Base-by-base conservation (phyloP, 2,329 filamentous ascomycete genomes). In the Emericellopsis atlantica region DNA sequence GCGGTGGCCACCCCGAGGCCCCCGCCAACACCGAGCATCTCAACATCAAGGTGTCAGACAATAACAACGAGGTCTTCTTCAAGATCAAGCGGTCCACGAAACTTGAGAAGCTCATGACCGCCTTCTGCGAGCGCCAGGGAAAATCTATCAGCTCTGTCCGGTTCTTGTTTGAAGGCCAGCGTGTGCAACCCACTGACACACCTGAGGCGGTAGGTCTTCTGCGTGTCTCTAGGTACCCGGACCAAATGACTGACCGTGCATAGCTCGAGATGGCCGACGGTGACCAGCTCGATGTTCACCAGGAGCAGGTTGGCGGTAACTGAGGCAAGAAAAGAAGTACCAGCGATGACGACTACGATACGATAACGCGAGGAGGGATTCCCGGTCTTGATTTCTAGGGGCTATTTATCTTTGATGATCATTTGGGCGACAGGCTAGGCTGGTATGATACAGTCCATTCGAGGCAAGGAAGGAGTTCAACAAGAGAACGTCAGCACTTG, bases 1-100 rank as follows among this genome's bases (percentile, higher is more conserved):
- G 39, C n/a, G 26, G 26, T 12, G 26, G 26, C 6, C 26, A 29
- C 26, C 29, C 35, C 15, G 39, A 37, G 29, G 67, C 42, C 54
- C 55, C 40, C 61, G 60, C 34, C 59, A 66, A 61, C 22, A 66
- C 69, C 21, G 90, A 96, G 66, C 92, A 98, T 63, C 72, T 98
- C 5, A 98, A 98, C 67, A 96, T 98, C 68, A 98, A 98, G 62
- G 92, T 98, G 12, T 96, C 92, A 0, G 92, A 98, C 54, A 95
- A 94, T 69, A 95, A 95, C 69, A 98, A 98, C 61, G 92, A 98
- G 60, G 90, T 98, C 54, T 98, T 96, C 64, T 98, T 98, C 73
- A 98, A 98, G 73, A 98, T 98, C 69, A 98, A 98, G 81, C 79
- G 89, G 32, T 88, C 83, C 18, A 98, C 92, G 1, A 85, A 88